These are phyloP conservation scores for Thalassiosira mediterranea DNA, from an alignment of 352 stramenopile genomes.

Conservation along the genomic window DNA sequence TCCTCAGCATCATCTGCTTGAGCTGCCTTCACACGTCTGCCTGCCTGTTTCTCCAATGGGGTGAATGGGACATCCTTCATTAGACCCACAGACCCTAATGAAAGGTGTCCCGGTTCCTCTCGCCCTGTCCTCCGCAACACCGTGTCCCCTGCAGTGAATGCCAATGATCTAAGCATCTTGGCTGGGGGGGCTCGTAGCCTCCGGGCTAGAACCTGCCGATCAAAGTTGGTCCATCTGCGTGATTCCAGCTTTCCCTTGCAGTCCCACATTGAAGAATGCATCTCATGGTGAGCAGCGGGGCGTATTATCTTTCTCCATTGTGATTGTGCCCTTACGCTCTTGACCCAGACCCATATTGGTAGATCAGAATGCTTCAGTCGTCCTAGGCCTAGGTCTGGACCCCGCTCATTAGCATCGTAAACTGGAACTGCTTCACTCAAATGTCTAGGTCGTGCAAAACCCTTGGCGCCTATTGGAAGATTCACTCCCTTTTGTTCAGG, in stretches of 20 bases:
- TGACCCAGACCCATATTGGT: neutral
- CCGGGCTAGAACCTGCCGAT: neutral
- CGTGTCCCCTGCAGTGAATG: neutral
- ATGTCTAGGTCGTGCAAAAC: too few species aligned
- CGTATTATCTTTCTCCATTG: neutral
- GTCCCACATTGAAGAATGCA: conserved; percentile 24
- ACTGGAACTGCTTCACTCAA: neutral
- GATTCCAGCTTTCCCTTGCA: conserved; percentile 19
- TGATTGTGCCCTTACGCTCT: neutral
- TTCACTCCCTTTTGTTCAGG: too few species aligned
- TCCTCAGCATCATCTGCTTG: neutral
- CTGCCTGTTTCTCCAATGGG: neutral
- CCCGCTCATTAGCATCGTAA: neutral
- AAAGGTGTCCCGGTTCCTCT: neutral
- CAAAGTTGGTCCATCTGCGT: neutral
- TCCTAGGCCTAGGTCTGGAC: neutral
- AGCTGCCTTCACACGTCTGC: neutral
- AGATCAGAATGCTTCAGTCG: neutral
- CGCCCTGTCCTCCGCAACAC: neutral
- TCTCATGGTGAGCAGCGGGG: neutral
- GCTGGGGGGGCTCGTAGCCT: neutral
- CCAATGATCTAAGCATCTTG: neutral
- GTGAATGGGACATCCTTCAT: conserved; percentile 20
- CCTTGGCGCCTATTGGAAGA: too few species aligned
- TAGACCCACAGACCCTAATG: neutral